A percentile compares a stretch with the other conserved stretches of the same genome.
Evolutionary conservation across 208 protist genomes (phyloP).

Genomic region (Polymyxa betae): DNA sequence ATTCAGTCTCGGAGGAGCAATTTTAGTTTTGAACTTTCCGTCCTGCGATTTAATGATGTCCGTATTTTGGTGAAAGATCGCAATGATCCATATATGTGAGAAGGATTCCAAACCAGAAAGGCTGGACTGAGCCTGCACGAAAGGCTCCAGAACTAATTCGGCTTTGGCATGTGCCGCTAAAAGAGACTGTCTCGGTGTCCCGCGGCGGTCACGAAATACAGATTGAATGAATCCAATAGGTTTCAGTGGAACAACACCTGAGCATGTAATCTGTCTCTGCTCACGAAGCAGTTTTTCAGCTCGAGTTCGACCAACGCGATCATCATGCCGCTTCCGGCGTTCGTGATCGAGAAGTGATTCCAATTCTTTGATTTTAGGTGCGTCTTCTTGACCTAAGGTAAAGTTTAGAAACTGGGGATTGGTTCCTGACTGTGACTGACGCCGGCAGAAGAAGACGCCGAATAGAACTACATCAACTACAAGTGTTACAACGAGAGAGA

Average conservation of each 20-base stretch:
- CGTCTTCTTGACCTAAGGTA: too few species aligned
- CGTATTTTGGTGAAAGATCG: conserved; percentile 33
- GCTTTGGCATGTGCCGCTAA: background rate
- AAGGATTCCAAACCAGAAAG: background rate
- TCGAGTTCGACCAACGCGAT: conserved; percentile 13
- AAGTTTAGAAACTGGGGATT: too few species aligned
- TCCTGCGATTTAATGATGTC: background rate
- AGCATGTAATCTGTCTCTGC: background rate
- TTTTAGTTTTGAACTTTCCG: conserved; percentile 16
- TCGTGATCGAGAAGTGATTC: conserved; percentile 6
- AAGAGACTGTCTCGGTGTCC: conserved; percentile 40
- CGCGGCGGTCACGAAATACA: background rate
- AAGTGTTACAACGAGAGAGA: too few species aligned
- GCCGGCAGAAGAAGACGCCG: too few species aligned
- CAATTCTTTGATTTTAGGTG: too few species aligned
- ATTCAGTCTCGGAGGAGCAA: conserved; percentile 9
- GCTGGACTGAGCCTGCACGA: background rate
- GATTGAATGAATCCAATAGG: conserved; percentile 38
- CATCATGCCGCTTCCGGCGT: conserved; percentile 12
- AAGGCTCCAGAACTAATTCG: background rate
- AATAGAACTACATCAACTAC: too few species aligned
- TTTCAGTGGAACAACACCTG: background rate
- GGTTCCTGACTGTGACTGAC: too few species aligned
- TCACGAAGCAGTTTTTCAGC: background rate
- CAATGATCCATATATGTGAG: conserved; percentile 45